A percentile compares a stretch with the other conserved stretches of the same genome.
These are phyloP conservation scores for Trypethelium eluteriae DNA, from an alignment of 495 filamentous ascomycete genomes.

Conservation along the genomic window DNA sequence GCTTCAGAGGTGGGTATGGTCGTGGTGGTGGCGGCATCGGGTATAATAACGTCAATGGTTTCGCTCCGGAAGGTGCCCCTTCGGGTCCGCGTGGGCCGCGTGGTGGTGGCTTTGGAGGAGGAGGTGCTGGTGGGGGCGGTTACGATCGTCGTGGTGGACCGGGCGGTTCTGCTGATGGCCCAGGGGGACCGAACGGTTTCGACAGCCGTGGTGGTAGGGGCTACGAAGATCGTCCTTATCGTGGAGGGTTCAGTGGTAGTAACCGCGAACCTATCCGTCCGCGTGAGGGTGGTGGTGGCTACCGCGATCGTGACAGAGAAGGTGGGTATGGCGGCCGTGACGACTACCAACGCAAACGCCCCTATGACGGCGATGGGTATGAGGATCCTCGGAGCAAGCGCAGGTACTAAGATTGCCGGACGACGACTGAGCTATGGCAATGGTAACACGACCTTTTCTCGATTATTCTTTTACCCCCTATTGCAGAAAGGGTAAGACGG, in stretches of 20 bases:
- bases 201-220: constrained; percentile 53
- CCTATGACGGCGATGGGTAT: constrained; percentile 53
- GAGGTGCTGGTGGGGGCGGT: constrained; percentile 43
- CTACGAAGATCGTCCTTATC: constrained; percentile 42
- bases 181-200: constrained; percentile 35
- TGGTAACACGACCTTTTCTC: not conserved
- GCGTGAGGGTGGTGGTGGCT: constrained; percentile 36
- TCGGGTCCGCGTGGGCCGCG: constrained; percentile 59
- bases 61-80: constrained; percentile 65
- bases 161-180: constrained; percentile 16
- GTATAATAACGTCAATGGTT: constrained; percentile 30
- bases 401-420: not conserved
- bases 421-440: not conserved
- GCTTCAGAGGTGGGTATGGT: constrained; percentile 30
- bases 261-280: constrained; percentile 63
- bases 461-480: not conserved
- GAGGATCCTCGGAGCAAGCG: constrained; percentile 71
- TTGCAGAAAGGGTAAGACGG: constrained; percentile 3
- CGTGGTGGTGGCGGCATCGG: constrained; percentile 31
- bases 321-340: constrained; percentile 48
- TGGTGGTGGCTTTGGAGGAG: constrained; percentile 39
- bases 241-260: constrained; percentile 47
- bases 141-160: constrained; percentile 44
- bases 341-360: constrained; percentile 50
- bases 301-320: constrained; percentile 46